Evolutionary conservation across 805 yeast genomes (phyloP).

Genomic region (Pichia scutulata): DNA sequence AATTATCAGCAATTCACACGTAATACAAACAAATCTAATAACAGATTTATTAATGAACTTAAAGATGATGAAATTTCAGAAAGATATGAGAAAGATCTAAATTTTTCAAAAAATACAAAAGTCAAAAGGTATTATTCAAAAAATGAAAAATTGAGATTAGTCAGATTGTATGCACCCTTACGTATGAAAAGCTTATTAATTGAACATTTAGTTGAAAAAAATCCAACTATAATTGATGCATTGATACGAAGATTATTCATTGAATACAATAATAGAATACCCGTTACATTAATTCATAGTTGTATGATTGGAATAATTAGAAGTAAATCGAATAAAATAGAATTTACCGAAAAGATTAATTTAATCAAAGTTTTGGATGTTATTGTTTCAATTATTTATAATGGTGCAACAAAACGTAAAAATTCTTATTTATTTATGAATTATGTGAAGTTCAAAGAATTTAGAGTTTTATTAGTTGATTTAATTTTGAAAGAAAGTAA

Average conservation of each 20-base stretch:
- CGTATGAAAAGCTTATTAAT: slow-evolving; percentile 16
- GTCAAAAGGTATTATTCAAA: not conserved
- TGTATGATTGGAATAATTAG: slow-evolving; percentile 19
- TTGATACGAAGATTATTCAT: slow-evolving; percentile 13
- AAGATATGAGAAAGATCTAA: not conserved
- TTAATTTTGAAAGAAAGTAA: slow-evolving; percentile 17
- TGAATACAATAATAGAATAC: slow-evolving; percentile 20
- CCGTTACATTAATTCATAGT: slow-evolving; percentile 20
- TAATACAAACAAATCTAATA: not conserved
- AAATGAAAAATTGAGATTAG: slow-evolving; percentile 2
- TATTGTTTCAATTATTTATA: slow-evolving; percentile 15
- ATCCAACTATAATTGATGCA: slow-evolving; percentile 13
- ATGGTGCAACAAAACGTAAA: slow-evolving; percentile 7
- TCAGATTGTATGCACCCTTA: slow-evolving; percentile 13
- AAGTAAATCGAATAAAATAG: not conserved
- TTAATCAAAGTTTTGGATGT: slow-evolving; percentile 18
- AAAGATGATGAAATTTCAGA: not conserved
- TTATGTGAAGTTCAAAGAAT: slow-evolving; percentile 12
- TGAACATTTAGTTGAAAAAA: slow-evolving; percentile 10
- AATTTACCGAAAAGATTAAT: slow-evolving; percentile 12
- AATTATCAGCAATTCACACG: slow-evolving; percentile 3
- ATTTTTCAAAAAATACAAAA: not conserved
- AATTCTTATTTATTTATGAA: slow-evolving; percentile 11
- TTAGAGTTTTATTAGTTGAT: slow-evolving; percentile 17
- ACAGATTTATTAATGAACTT: not conserved